Evolutionary conservation across 169 alveolate species (phyloP).

Genomic region (Plasmodium relictum): DNA sequence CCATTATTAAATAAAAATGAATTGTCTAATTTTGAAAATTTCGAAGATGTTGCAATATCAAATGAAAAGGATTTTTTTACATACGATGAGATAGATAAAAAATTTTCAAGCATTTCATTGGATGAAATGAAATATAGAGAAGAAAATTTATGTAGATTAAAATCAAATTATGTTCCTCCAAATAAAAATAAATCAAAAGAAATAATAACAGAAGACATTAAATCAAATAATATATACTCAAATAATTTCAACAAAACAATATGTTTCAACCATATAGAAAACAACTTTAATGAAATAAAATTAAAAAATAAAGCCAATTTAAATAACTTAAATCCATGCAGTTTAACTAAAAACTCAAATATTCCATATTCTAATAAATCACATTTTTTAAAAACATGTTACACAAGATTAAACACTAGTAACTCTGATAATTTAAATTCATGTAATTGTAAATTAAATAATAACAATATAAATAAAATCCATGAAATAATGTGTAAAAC

Average conservation of each 20-base stretch:
- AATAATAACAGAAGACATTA: not conserved
- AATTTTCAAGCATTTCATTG: not conserved
- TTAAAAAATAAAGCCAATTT: too few relatives aligned
- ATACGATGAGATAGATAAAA: not conserved
- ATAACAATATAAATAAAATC: not conserved
- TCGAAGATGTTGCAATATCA: not conserved
- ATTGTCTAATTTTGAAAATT: not conserved
- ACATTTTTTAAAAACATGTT: too few relatives aligned
- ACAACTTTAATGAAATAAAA: too few relatives aligned
- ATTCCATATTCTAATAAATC: too few relatives aligned
- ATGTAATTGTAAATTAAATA: not conserved
- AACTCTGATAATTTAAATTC: not conserved
- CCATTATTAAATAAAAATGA: not conserved
- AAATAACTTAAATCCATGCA: too few relatives aligned
- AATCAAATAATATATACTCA: too few relatives aligned
- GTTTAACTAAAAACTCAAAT: too few relatives aligned
- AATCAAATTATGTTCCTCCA: not conserved
- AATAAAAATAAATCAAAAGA: not conserved
- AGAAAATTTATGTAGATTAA: not conserved
- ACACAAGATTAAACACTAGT: not conserved
- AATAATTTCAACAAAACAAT: too few relatives aligned
- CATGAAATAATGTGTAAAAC: not conserved
- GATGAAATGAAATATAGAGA: not conserved
- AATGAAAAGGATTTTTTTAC: not conserved
- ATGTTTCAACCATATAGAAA: too few relatives aligned